Evolutionary conservation across 139 green algal species (phyloP).

Genomic region (Haematococcus lacustris): DNA sequence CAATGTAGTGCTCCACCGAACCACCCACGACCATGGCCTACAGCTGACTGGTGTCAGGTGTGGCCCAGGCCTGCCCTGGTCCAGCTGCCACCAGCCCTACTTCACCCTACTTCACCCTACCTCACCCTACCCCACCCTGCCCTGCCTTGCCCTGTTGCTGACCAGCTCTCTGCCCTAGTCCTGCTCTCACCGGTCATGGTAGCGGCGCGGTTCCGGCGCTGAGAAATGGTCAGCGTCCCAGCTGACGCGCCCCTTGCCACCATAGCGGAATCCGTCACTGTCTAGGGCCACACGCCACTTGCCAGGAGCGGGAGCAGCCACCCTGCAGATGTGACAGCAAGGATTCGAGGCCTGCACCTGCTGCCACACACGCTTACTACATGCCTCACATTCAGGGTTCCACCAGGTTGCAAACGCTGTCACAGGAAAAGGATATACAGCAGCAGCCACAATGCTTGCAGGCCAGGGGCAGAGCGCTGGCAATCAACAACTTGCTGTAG

Average conservation of each 20-base stretch:
- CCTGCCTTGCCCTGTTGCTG: slow-evolving; percentile 4
- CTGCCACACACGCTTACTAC: no score
- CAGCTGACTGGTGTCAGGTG: no score
- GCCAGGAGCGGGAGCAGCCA: slow-evolving; percentile 42
- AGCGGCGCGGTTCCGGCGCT: slow-evolving; percentile 39
- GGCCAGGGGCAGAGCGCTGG: not conserved
- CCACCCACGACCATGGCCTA: no score
- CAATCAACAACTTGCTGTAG: not conserved
- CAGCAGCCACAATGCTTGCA: no score
- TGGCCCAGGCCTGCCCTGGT: no score
- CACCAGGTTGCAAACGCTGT: no score
- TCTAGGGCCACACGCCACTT: slow-evolving; percentile 86
- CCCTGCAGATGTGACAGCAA: slow-evolving; percentile 1
- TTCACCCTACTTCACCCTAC: slow-evolving; percentile 12
- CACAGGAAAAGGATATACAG: no score
- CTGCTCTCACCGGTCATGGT: slow-evolving; percentile 48
- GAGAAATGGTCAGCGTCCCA: slow-evolving; percentile 70
- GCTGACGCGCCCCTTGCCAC: slow-evolving; percentile 66
- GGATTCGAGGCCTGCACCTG: not conserved
- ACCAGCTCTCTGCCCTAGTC: not conserved
- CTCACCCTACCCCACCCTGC: not conserved
- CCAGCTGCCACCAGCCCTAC: no score
- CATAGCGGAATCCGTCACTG: slow-evolving; percentile 74
- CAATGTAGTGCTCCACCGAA: no score
- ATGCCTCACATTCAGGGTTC: no score